Conservation (phyloP, 2,329 filamentous ascomycete genomes). For the Colletotrichum truncatum region DNA sequence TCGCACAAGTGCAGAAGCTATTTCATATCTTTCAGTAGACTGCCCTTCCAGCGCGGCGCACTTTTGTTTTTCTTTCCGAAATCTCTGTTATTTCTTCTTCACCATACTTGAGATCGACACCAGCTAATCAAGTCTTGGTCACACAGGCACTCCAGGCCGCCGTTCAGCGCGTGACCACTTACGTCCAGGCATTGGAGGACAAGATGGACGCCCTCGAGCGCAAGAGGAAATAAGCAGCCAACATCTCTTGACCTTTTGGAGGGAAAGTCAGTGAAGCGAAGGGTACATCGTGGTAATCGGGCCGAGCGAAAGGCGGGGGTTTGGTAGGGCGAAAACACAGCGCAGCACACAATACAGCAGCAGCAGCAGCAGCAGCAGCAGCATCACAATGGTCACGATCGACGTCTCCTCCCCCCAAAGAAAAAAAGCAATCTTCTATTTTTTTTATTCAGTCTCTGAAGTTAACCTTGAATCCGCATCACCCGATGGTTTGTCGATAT, state of each 20-base stretch:
- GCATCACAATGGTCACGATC: conserved; percentile 22
- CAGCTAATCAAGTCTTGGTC: background rate
- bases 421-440: background rate
- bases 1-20: background rate
- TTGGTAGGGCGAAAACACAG: conserved; percentile 12
- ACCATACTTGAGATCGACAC: background rate
- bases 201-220: conserved; percentile 73
- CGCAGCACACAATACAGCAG: conserved; percentile 11
- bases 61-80: background rate
- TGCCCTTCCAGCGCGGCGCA: conserved; percentile 4
- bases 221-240: conserved; percentile 69
- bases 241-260: background rate
- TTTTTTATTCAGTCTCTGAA: background rate
- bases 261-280: background rate
- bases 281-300: conserved; percentile 3
- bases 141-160: conserved; percentile 83
- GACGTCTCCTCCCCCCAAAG: conserved; percentile 7
- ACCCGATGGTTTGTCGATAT: background rate
- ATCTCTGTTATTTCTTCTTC: background rate
- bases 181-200: conserved; percentile 84
- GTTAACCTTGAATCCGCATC: background rate
- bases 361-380: conserved; percentile 12
- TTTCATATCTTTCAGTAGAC: background rate
- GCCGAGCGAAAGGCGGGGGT: background rate
- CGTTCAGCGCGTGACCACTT: conserved; percentile 85